Evolutionary conservation across 345 rosid genomes (phyloP), one percentile per base, ranked within the genome.

Genomic region (Turnera subulata): DNA sequence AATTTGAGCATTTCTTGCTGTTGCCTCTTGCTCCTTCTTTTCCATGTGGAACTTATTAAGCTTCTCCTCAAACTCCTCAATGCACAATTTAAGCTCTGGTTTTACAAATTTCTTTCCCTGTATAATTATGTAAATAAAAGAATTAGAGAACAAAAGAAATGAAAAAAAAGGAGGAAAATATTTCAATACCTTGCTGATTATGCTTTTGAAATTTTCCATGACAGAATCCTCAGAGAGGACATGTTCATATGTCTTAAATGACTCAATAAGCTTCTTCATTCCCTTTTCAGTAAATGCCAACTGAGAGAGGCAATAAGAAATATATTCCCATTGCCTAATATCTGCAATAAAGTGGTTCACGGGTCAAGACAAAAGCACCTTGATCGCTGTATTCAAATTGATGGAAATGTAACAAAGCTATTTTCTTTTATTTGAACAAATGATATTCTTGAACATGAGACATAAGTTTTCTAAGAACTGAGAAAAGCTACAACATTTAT

Each of bases 1-100:
- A 60, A 80, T 80, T 76, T 78, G 77, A 1, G 99, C 99, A 64
- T 85, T 87, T 84, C 86, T 85, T 54, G 96, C 88, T 10, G 97
- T 89, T 53, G 63, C 84, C 72, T 87, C 99, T 75, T 89, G 99
- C 67, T 89, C 97, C 82, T 89, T 89, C 90, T 80, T 89, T 71
- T 89, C 97, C 65, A 65, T 37, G 70, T 87, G 90, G 78, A 85
- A 83, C 78, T 85, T 89, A 60, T 78, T 80, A 53, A 93, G 76
- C 78, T 93, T 93, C 77, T 93, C 97, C 70, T 89, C 99, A 63
- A 93, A 93, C 69, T 93, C 99, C 69, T 93, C 99, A 2, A 89
- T 84, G 80, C 87, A 83, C 13, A 70, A 73, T 77, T 85, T 93
- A 10, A 93, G 74, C 68, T 93, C 99, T 65, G 97, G 96, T 75